phyloP scores from a whole-genome alignment of 148 eudicot genomes.

The Rhododendron vialii region DNA sequence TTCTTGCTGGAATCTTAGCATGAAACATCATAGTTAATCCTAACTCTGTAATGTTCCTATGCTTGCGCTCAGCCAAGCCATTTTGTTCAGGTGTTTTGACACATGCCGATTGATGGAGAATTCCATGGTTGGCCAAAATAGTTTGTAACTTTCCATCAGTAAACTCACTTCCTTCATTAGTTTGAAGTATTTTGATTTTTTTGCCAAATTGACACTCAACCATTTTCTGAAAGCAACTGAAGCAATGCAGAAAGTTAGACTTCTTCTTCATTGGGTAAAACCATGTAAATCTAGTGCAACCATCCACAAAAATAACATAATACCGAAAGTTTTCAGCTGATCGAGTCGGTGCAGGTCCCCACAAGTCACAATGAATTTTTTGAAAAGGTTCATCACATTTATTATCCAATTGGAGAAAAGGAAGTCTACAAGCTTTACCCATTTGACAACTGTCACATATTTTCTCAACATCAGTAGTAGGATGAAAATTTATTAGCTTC shows the following conservation, averaged over 20 bases:
- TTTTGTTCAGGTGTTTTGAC: background rate
- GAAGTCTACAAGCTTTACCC: background rate
- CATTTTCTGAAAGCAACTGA: background rate
- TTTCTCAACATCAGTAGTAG: background rate
- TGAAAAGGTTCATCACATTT: background rate
- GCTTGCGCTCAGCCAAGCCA: slow-evolving; percentile 1
- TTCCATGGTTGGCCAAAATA: background rate
- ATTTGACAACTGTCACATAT: background rate
- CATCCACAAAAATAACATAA: slow-evolving; percentile 12
- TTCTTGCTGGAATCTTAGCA: background rate
- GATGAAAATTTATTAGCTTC: background rate
- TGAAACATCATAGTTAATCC: slow-evolving; percentile 8
- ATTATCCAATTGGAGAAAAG: background rate
- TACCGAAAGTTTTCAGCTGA: background rate
- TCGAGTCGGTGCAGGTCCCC: background rate
- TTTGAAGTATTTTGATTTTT: background rate
- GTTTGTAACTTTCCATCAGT: background rate
- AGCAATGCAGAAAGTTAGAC: background rate
- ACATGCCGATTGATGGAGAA: background rate
- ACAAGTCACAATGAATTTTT: slow-evolving; percentile 5
- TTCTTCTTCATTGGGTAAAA: background rate
- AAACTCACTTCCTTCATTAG: slow-evolving; percentile 1
- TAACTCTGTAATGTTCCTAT: slow-evolving; percentile 1
- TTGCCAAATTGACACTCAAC: slow-evolving; percentile 1
- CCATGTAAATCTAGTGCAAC: slow-evolving; percentile 9